Base-by-base conservation (phyloP, 805 yeast species). In the Hanseniaspora hatyaiensis region DNA sequence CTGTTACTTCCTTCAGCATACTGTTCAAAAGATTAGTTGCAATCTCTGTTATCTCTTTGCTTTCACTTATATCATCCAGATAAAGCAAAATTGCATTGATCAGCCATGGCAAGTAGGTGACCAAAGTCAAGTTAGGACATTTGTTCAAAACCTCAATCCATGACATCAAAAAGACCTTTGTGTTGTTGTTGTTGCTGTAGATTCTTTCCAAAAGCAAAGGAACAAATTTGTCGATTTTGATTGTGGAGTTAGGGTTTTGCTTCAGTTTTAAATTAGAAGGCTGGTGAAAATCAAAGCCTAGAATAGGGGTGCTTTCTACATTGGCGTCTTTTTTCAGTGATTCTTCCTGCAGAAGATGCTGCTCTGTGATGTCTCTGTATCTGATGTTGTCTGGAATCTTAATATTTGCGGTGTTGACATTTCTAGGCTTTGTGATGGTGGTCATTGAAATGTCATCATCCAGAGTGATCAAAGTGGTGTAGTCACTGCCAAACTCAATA, bases 61-160 rank as follows among this genome's bases (percentile, higher is more conserved):
- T 45, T 16, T 45, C 40, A 18, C 33, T 23, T 12, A 34, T 37
- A 18, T 45, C 49, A 37, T 45, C 49, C 6, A 0, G 92, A 19
- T 45, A 45, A 13, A 45, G 19, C n/a, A 45, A 32, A 18, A 45
- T 45, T 4, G 49, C 96, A 41, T 87, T 92, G 33, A 92, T 68
- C 59, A 92, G 86, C 32, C 88, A 82, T 1, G 98, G 96, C 40
- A 92, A 67, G 59, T 82, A 92, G 0, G 94, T 75, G 16, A 92
- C 77, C 50, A 92, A 67, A 56, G 89, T 96, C 47, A 89, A 68
- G 46, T 89, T 94, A 0, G 98, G 97, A 6, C 88, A 85, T 9
- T 92, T 86, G 62, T 89, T 92, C 41, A 92, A 69, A n/a, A 92
- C 73, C 53, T 86, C 82, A 40, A 92, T 72, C 98, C 98, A 92